Evolutionary conservation across 2,329 filamentous ascomycete genomes (phyloP), one percentile per base, ranked within the genome.

Genomic region (Zarea fungicola): DNA sequence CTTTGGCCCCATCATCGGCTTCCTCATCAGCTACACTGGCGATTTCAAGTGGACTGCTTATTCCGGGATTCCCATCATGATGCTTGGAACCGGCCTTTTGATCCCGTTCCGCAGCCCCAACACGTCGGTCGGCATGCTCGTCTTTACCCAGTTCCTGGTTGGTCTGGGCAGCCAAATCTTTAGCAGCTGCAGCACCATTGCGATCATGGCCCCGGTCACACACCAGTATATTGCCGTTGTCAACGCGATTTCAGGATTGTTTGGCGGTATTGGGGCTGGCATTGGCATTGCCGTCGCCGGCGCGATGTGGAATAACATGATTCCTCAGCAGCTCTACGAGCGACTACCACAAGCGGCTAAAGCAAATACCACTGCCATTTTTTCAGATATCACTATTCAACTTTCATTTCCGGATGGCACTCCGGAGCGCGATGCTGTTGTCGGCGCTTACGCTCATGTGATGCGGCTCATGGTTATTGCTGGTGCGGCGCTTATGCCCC

Each of bases 261-360:
- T 80, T 35, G 77, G 79, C 48, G 75, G 75, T 42, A 73, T 84
- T 52, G 81, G 80, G 42, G 75, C 75, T 21, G 74, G 78, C 2
- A 70, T 81, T 5, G 79, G 80, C 4, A 68, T 71, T 5, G 77
- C 80, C 31, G 73, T 85, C 50, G 78, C 80, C 1, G 78, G 77
- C 2, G 78, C 76, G 8, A 73, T 85, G 49, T 85, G 82, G 82
- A 79, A 76, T 6, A 76, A 75, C 54, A 64, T 74, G 9, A 65
- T 81, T 39, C 72, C 72, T 6, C 53, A 51, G 5, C 66, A 70
- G 29, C 63, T 80, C 3, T 47, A 60, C 41, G 54, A 65, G 14
- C 63, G 64, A 28, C 66, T 80, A 0, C 76, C 76, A 1, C 69
- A 67, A 9, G 62, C 62, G 1, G 60, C 56, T 21, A 69, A 72